A percentile compares a stretch with the other conserved stretches of the same genome.
These are phyloP conservation scores for Eruca vesicaria DNA, from an alignment of 441 rosid species.

Conservation along the genomic window DNA sequence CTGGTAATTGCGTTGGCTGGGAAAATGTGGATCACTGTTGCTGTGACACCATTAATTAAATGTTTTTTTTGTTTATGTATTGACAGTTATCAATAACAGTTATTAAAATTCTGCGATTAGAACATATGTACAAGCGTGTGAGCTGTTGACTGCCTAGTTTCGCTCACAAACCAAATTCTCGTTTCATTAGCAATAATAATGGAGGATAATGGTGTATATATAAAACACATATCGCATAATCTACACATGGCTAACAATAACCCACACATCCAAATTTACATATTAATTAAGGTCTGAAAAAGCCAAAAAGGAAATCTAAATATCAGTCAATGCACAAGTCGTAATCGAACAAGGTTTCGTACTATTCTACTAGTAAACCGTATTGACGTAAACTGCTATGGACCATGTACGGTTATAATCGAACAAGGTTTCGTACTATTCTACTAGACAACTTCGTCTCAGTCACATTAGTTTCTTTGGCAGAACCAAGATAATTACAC, in stretches of 20 bases:
- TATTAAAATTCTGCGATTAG: background rate
- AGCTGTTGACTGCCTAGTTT: background rate
- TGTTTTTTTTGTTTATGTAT: background rate
- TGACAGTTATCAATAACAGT: background rate
- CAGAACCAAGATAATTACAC: too few species aligned
- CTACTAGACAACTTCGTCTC: too few species aligned
- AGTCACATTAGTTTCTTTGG: too few species aligned
- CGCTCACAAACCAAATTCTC: background rate
- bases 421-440: background rate
- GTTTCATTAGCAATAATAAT: background rate
- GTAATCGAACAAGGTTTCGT: background rate
- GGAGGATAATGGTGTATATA: background rate
- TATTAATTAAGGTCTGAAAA: background rate
- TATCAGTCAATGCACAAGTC: background rate
- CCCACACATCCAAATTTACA: background rate
- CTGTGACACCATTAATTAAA: constrained; percentile 2
- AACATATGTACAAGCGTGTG: background rate
- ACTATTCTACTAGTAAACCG: background rate
- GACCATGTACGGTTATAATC: background rate
- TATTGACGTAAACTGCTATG: background rate
- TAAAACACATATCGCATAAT: background rate
- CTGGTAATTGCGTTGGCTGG: constrained; percentile 1
- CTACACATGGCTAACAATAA: background rate
- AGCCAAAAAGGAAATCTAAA: background rate
- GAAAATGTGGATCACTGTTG: background rate